These are phyloP conservation scores for Dissoconium aciculare DNA, from an alignment of 2,329 filamentous ascomycete genomes.

Conservation along the genomic window DNA sequence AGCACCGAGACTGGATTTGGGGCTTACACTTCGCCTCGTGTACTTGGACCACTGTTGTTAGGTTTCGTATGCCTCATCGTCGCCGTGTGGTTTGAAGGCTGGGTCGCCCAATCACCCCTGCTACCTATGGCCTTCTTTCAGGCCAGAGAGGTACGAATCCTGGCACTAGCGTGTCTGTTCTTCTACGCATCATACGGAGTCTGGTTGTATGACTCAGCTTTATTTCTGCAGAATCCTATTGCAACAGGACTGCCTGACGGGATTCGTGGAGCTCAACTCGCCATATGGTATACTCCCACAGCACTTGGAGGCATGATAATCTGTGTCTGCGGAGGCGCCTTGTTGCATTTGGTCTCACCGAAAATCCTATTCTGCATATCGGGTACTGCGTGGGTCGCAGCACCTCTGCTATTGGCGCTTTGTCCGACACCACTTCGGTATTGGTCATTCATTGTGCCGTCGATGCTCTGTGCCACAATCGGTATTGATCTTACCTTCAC, in stretches of 20 bases:
- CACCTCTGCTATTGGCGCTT: constrained; percentile 23
- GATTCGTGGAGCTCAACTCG: constrained; percentile 18
- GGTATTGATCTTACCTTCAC: constrained; percentile 26
- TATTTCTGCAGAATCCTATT: constrained; percentile 14
- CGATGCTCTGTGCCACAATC: constrained; percentile 24
- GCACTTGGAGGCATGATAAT: constrained; percentile 22
- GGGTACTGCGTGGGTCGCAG: constrained; percentile 22
- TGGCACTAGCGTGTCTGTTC: constrained; percentile 22
- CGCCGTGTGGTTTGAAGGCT: constrained; percentile 23
- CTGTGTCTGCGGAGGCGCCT: constrained; percentile 17
- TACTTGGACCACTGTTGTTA: constrained; percentile 18
- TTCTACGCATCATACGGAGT: constrained; percentile 25
- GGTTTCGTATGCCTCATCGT: constrained; percentile 16
- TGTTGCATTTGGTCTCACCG: constrained; percentile 21
- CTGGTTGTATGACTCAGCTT: constrained; percentile 21
- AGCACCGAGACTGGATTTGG: background rate
- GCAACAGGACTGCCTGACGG: constrained; percentile 10
- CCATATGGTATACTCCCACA: constrained; percentile 23
- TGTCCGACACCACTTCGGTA: constrained; percentile 20
- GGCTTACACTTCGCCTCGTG: constrained; percentile 10
- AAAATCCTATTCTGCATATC: constrained; percentile 20
- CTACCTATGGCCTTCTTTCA: constrained; percentile 25
- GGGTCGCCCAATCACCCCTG: constrained; percentile 21
- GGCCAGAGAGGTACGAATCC: constrained; percentile 19
- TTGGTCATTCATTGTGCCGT: constrained; percentile 24